Base-by-base conservation (phyloP, 768 basidiomycete genomes). In the Trametes cubensis region DNA sequence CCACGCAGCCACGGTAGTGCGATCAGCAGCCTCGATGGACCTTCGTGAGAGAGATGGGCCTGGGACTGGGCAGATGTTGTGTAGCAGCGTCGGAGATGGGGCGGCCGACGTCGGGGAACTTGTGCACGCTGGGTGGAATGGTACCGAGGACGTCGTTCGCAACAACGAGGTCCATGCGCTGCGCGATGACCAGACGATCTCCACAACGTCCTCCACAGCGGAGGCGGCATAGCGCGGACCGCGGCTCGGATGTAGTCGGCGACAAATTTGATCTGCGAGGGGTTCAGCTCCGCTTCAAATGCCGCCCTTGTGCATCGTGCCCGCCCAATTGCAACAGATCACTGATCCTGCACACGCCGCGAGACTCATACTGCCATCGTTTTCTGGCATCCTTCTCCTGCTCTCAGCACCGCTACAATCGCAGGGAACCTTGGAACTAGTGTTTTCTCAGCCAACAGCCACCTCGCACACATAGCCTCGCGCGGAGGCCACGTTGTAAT, bases 301-400 rank as follows among this genome's bases (percentile, higher is more conserved):
- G 20, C 48, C 13, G 25, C 50, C 23, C 34, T 34, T 10, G 34
- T 7, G 34, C 34, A 34, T 34, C 34, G 34, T 34, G 34, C n/a
- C 42, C n/a, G 34, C n/a, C 55, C 23, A 17, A 50, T 20, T 50
- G 38, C 50, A 55, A 50, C 61, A 54, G 62, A 63, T 63, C 62
- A 63, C 25, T 63, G 62, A 58, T 62, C 45, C 54, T 56, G 60
- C 38, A 50, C 54, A 55, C 48, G 48, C 48, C 30, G 48, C 18
- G 48, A 49, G 48, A 30, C 45, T 61, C 41, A 18, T 41, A 40
- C 48, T 51, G 38, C n/a, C 28, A 50, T 45, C 38, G 54, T 48
- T 44, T 42, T 55, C 55, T 56, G 55, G 21, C 61, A 56, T 11
- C 41, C n/a, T 40, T 38, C 48, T 17, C 26, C 55, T 45, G 25